Percentiles rank a stretch among this genome's conserved stretches.
Conservation (phyloP, 148 eudicot species). For the Limonium bicolor region DNA sequence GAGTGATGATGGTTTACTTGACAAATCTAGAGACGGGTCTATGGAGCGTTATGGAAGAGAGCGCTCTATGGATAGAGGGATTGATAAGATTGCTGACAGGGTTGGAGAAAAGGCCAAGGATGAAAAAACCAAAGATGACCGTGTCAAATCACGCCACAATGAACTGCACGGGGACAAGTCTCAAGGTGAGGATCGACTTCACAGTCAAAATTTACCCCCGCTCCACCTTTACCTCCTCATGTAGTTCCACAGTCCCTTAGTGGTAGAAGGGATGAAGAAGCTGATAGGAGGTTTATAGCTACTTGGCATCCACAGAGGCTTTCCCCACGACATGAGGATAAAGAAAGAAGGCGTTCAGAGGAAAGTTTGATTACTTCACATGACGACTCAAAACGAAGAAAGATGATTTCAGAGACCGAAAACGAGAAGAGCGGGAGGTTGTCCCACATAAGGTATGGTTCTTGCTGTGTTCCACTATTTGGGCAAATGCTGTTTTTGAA, state of each 20-base stretch:
- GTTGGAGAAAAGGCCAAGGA: slow-evolving; percentile 42
- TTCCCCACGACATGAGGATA: slow-evolving; percentile 91
- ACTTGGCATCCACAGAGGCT: slow-evolving; percentile 75
- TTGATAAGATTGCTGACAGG: slow-evolving; percentile 55
- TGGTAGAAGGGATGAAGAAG: slow-evolving; percentile 80
- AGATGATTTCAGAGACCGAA: slow-evolving; percentile 83
- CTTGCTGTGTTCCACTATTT: background rate
- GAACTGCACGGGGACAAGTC: slow-evolving; percentile 53
- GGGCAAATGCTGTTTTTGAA: background rate
- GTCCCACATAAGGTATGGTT: slow-evolving; percentile 38
- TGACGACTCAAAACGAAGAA: slow-evolving; percentile 83
- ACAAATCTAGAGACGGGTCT: slow-evolving; percentile 69
- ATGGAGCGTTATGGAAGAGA: slow-evolving; percentile 82
- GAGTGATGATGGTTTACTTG: slow-evolving; percentile 51
- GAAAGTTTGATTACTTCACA: slow-evolving; percentile 37
- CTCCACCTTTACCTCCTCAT: slow-evolving; percentile 90
- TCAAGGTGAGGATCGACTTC: slow-evolving; percentile 61
- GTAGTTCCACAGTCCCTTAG: slow-evolving; percentile 73
- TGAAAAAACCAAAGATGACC: slow-evolving; percentile 77
- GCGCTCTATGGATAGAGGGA: too few species aligned
- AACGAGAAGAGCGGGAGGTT: slow-evolving; percentile 81
- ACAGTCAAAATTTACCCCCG: slow-evolving; percentile 83
- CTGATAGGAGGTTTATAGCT: slow-evolving; percentile 71
- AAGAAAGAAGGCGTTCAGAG: slow-evolving; percentile 88
- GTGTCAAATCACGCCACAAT: slow-evolving; percentile 47